Conservation (phyloP, 768 basidiomycete species). For the Fomitopsis serialis region DNA sequence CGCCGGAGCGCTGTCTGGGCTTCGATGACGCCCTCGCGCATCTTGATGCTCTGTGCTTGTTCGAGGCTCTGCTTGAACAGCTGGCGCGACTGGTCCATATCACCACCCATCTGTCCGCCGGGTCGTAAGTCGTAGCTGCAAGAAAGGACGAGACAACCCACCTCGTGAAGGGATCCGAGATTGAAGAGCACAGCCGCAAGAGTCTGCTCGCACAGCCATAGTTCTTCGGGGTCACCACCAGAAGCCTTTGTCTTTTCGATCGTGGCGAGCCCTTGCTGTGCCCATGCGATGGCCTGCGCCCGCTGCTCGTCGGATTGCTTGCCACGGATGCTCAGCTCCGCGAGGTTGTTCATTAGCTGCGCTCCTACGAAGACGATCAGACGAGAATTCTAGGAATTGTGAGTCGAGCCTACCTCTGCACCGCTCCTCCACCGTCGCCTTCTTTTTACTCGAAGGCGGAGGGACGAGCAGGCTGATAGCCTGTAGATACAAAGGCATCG, state of each 20-base stretch:
- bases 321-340: constrained; percentile 34
- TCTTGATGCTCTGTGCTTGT: constrained; percentile 25
- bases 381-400: not conserved
- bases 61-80: constrained; percentile 28
- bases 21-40: constrained; percentile 31
- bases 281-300: constrained; percentile 56
- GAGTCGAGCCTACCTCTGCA: constrained; percentile 46
- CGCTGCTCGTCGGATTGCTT: constrained; percentile 31
- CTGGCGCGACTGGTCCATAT: constrained; percentile 22
- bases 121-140: not conserved
- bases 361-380: constrained; percentile 26
- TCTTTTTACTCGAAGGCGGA: constrained; percentile 19
- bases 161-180: constrained; percentile 49
- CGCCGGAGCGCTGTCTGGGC: constrained; percentile 30
- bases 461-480: constrained; percentile 59
- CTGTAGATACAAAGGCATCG: constrained; percentile 60
- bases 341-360: constrained; percentile 46
- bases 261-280: constrained; percentile 39
- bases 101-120: constrained; percentile 27
- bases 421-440: constrained; percentile 38
- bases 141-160: constrained; percentile 3
- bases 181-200: constrained; percentile 59
- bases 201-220: constrained; percentile 45
- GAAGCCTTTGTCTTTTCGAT: constrained; percentile 24
- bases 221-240: constrained; percentile 1